Evolutionary conservation across 2,329 filamentous ascomycete species (phyloP).

Genomic region (Paecilomyces sp.): DNA sequence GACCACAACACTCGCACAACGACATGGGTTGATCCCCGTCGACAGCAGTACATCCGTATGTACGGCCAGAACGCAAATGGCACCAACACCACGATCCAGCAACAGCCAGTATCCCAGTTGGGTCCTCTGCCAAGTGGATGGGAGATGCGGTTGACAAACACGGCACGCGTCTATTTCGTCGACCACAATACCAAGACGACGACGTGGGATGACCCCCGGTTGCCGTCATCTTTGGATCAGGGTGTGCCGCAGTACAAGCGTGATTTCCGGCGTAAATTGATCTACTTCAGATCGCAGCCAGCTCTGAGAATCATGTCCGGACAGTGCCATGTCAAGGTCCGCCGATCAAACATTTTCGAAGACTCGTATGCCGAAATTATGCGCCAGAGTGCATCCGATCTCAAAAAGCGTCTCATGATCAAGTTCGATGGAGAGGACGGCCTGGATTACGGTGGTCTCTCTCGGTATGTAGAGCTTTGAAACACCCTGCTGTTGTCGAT

Average conservation of each 20-base stretch:
- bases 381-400: conserved; percentile 84
- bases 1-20: conserved; percentile 98
- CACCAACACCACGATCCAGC: conserved; percentile 80
- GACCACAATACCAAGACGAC: conserved; percentile 99
- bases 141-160: conserved; percentile 99
- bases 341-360: conserved; percentile 94
- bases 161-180: conserved; percentile 95
- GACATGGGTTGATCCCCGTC: conserved; percentile 94
- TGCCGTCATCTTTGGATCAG: conserved; percentile 93
- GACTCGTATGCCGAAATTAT: conserved; percentile 99
- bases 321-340: conserved; percentile 96
- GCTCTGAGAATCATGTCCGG: conserved; percentile 91
- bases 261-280: conserved; percentile 94
- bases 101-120: conserved; percentile 94
- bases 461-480: conserved; percentile 46
- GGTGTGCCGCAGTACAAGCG: conserved; percentile 99
- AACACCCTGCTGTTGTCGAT: not conserved
- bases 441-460: conserved; percentile 94
- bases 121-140: conserved; percentile 93
- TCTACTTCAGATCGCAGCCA: conserved; percentile 98
- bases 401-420: conserved; percentile 99
- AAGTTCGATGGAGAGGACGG: conserved; percentile 99
- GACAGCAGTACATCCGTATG: conserved; percentile 98
- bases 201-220: conserved; percentile 93
- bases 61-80: conserved; percentile 76